phyloP scores from a whole-genome alignment of 2,329 filamentous ascomycete species.

The Neopestalotiopsis clavispora region DNA sequence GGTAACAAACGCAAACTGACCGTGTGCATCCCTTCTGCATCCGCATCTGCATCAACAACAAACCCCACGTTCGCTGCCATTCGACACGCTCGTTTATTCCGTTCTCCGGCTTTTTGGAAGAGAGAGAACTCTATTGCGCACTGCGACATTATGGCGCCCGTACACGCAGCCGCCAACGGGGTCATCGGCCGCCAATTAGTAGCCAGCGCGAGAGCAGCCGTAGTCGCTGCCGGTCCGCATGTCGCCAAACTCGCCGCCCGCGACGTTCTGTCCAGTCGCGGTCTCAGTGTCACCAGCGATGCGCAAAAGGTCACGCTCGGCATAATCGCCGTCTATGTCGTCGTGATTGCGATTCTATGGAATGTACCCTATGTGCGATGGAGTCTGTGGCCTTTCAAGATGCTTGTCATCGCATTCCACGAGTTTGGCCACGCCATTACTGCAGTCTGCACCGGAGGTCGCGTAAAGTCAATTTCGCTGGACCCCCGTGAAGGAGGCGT shows the following conservation, averaged over 20 bases:
- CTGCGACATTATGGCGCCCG: conserved; percentile 29
- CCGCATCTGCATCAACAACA: no score
- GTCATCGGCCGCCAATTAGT: conserved; percentile 28
- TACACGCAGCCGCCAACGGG: conserved; percentile 24
- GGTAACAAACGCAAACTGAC: not conserved
- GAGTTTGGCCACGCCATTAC: conserved; percentile 79
- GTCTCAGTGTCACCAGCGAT: conserved; percentile 63
- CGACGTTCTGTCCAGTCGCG: conserved; percentile 50
- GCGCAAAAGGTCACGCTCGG: conserved; percentile 75
- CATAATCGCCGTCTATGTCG: conserved; percentile 73
- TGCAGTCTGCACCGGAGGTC: conserved; percentile 73
- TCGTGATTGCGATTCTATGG: conserved; percentile 78
- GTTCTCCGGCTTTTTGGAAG: not conserved
- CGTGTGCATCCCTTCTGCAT: not conserved
- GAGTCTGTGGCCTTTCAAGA: conserved; percentile 84
- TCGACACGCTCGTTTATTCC: conserved; percentile 6
- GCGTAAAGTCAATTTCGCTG: conserved; percentile 75
- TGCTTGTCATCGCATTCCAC: conserved; percentile 85
- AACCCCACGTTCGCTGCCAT: not conserved
- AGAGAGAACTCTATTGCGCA: not conserved
- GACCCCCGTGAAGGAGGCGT: conserved; percentile 80
- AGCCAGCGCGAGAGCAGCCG: conserved; percentile 31
- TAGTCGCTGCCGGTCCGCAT: conserved; percentile 31
- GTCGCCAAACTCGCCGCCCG: conserved; percentile 29
- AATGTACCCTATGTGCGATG: conserved; percentile 78